phyloP scores from a whole-genome alignment of 441 rosid genomes.

The Flueggea neowawraea region DNA sequence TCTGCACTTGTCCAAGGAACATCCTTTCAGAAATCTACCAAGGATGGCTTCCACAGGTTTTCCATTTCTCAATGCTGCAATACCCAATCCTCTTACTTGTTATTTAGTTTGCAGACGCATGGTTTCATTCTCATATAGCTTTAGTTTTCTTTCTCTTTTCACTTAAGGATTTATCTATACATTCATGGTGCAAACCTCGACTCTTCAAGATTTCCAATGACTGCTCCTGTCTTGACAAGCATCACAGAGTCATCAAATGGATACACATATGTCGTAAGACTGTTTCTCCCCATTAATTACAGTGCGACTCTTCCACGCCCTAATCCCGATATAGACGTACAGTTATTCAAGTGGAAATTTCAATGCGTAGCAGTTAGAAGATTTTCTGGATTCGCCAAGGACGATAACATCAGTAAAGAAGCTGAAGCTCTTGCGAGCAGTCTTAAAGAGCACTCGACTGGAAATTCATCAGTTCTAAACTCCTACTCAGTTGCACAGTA shows the following conservation, averaged over 20 bases:
- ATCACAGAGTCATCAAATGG: conserved; percentile 14
- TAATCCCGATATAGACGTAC: conserved; percentile 32
- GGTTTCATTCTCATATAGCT: neutral
- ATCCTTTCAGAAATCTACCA: conserved; percentile 40
- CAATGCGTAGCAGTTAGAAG: conserved; percentile 36
- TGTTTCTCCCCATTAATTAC: conserved; percentile 19
- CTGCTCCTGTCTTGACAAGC: conserved; percentile 42
- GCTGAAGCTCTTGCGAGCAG: conserved; percentile 30
- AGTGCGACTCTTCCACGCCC: conserved; percentile 32
- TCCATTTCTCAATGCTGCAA: neutral
- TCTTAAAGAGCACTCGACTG: conserved; percentile 20
- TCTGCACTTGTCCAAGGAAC: conserved; percentile 37
- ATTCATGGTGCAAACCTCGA: conserved; percentile 39
- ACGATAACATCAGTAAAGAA: conserved; percentile 30
- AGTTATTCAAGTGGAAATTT: conserved; percentile 31
- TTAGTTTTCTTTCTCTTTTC: neutral
- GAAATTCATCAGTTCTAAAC: too few relatives aligned
- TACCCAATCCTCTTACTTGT: neutral
- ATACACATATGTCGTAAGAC: conserved; percentile 12
- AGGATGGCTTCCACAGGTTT: conserved; percentile 52
- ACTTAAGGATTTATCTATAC: conserved; percentile 41
- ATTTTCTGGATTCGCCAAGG: conserved; percentile 47
- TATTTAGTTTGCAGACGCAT: too few relatives aligned
- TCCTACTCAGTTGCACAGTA: conserved; percentile 30
- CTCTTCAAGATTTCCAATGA: conserved; percentile 21